Evolutionary conservation across 148 eudicot species (phyloP), one percentile per base, ranked within the genome.

Genomic region (Polygonum aviculare): DNA sequence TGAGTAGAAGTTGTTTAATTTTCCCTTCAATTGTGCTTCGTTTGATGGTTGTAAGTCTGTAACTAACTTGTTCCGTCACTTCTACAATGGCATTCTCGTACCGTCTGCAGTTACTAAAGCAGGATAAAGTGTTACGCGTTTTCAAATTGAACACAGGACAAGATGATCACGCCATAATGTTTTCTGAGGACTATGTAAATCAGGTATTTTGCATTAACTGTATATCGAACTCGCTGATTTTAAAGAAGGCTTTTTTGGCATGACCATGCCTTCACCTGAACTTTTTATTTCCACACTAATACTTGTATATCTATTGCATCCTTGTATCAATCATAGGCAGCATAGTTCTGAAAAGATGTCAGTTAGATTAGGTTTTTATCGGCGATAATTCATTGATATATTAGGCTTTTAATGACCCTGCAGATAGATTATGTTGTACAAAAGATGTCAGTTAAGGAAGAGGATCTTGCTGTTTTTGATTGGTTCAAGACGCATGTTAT

Each of bases 101-200:
- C 12, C 71, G 54, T 59, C 9, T 79, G 87, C 88, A 95, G 98
- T 83, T 82, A 54, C 79, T 95, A 76, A 87, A 85, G 80, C 89
- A 96, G 79, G 96, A 92, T n/a, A 84, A 81, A 80, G 84, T 88
- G 74, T 49, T 95, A 60, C 91, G 94, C 40, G 78, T 90, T 76
- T 95, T 95, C 74, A 95, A 95, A 84, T 80, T 95, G 77, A 95
- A 86, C 83, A 89, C 96, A 38, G 98, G 98, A 74, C 96, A 95
- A 80, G 98, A 95, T 80, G 98, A 95, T 89, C 97, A 95, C 76
- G 98, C 97, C 35, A 77, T 95, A 80, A 90, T 95, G 98, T 90
- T 95, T 87, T 52, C 85, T 76, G 97, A 95, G 38, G 96, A 92
- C 86, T 95, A 95, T 81, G 60, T 88, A 50, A 83, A 81, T 49